Conservation (phyloP, 768 basidiomycete genomes). For the Suillus variegatus region DNA sequence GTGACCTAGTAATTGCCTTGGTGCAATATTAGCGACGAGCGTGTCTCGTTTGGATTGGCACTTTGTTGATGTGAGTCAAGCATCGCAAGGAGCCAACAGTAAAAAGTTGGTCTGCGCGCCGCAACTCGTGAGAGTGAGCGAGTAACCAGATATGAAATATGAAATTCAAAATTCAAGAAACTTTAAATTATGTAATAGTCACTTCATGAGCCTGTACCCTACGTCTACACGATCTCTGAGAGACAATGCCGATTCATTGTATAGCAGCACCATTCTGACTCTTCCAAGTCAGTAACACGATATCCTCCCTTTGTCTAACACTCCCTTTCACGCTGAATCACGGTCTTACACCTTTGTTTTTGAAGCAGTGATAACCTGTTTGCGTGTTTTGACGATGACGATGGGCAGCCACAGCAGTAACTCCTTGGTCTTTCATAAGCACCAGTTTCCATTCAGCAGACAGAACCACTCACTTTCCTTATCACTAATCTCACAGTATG, state of each 20-base stretch:
- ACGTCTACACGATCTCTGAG: not conserved
- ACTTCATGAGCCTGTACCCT: too few species aligned
- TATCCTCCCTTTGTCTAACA: not conserved
- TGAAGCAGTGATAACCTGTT: not conserved
- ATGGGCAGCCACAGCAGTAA: not conserved
- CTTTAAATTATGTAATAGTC: too few species aligned
- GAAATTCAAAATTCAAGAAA: too few species aligned
- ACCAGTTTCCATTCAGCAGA: not conserved
- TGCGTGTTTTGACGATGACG: not conserved
- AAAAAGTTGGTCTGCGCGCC: too few species aligned
- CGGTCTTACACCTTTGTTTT: not conserved
- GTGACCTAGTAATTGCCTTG: too few species aligned
- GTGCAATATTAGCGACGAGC: too few species aligned
- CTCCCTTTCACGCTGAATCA: slow-evolving; percentile 1
- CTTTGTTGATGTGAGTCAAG: too few species aligned
- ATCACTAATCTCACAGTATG: not conserved
- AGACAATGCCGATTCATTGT: not conserved
- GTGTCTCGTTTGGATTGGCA: too few species aligned
- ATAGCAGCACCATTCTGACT: too few species aligned
- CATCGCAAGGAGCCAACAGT: too few species aligned
- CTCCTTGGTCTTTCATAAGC: not conserved
- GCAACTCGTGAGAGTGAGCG: too few species aligned
- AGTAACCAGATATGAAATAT: too few species aligned
- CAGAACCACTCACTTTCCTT: not conserved
- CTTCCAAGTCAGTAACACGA: not conserved